A percentile compares a stretch with the other conserved stretches of the same genome.
phyloP scores from a whole-genome alignment of 495 filamentous ascomycete species.

The Tricharina praecox region DNA sequence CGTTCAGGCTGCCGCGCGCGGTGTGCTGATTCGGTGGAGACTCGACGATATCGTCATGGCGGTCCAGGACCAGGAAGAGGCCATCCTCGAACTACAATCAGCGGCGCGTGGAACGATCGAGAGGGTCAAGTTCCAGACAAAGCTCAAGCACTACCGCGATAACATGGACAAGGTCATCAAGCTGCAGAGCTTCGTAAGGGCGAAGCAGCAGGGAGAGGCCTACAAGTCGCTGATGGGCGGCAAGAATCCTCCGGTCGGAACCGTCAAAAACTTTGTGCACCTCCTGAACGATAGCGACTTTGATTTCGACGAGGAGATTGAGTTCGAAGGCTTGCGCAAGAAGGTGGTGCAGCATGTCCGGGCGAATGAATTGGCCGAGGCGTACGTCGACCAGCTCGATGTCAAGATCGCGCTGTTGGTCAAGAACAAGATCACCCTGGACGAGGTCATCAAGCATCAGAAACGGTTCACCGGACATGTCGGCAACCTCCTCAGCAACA shows the following conservation, averaged over 20 bases:
- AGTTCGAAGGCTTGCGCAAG: constrained; percentile 83
- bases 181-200: constrained; percentile 89
- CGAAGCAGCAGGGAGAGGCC: constrained; percentile 84
- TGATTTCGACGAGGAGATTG: constrained; percentile 96
- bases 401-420: constrained; percentile 97
- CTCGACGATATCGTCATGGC: constrained; percentile 53
- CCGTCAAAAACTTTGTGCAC: constrained; percentile 94
- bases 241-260: constrained; percentile 93
- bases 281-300: constrained; percentile 95
- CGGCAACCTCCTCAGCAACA: constrained; percentile 70
- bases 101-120: constrained; percentile 56
- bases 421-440: constrained; percentile 97
- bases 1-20: constrained; percentile 59
- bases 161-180: constrained; percentile 99
- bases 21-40: constrained; percentile 56
- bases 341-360: constrained; percentile 91
- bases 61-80: constrained; percentile 65
- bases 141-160: constrained; percentile 71
- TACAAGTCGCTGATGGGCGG: constrained; percentile 71
- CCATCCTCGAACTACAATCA: constrained; percentile 57
- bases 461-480: constrained; percentile 89
- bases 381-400: constrained; percentile 93
- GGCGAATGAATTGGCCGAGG: constrained; percentile 90
- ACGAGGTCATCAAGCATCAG: constrained; percentile 94
- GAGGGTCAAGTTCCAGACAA: constrained; percentile 58